Conservation (phyloP, 2,329 filamentous ascomycete species). For the Talaromyces atroroseus region DNA sequence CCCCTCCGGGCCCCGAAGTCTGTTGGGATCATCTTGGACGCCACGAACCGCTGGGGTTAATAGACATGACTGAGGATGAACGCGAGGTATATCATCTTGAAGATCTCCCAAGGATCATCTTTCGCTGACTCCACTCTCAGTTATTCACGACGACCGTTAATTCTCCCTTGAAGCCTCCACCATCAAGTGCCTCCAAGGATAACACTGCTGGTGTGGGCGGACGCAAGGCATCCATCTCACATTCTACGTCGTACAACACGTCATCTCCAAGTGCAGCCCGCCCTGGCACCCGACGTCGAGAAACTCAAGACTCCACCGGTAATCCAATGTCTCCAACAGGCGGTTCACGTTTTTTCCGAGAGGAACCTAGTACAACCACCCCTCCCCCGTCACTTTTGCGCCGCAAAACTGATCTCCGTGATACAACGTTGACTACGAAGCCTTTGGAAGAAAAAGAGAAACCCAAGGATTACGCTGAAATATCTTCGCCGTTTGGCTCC, state of each 20-base stretch:
- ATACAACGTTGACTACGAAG: constrained; percentile 36
- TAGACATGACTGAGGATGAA: constrained; percentile 65
- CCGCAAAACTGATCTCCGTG: constrained; percentile 58
- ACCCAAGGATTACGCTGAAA: constrained; percentile 36
- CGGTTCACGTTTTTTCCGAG: constrained; percentile 42
- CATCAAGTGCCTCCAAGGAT: constrained; percentile 61
- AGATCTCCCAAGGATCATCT: background rate
- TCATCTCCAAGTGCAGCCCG: constrained; percentile 69
- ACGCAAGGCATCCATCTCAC: constrained; percentile 77
- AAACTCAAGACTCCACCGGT: constrained; percentile 67
- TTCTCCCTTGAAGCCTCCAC: constrained; percentile 81
- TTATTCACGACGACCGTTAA: constrained; percentile 83
- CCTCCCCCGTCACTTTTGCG: constrained; percentile 57
- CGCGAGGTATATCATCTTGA: constrained; percentile 47
- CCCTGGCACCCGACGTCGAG: constrained; percentile 72
- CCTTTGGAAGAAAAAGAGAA: constrained; percentile 47
- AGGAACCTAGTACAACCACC: constrained; percentile 50
- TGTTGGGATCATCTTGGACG: constrained; percentile 79
- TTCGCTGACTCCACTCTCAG: constrained; percentile 43
- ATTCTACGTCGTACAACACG: constrained; percentile 58
- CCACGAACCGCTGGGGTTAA: constrained; percentile 65
- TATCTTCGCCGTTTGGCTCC: constrained; percentile 46
- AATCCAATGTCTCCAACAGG: constrained; percentile 46
- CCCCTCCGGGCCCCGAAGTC: constrained; percentile 75
- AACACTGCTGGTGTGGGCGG: constrained; percentile 40